Base-by-base conservation (phyloP, 345 rosid species). In the Xanthoceras sorbifolium region DNA sequence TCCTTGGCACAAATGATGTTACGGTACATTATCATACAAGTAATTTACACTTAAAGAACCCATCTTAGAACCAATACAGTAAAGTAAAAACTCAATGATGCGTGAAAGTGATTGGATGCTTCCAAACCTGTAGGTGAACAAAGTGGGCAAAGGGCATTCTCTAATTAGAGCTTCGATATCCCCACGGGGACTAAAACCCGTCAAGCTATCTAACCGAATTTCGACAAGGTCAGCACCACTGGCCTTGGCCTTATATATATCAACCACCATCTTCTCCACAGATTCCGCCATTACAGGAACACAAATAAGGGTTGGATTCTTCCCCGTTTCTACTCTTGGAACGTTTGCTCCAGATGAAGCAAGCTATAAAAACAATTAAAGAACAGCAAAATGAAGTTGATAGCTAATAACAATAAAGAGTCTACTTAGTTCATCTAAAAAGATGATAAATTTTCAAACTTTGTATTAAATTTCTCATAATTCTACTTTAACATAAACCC, bases 181-280 rank as follows among this genome's bases (percentile, higher is more conserved):
- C 2, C 76, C 78, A 20, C 14, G 50, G 55, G 96, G 91, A 77
- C 69, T 75, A 73, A 91, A 88, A 22, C 36, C 76, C 61, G 84
- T 89, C 9, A 93, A 86, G 76, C 87, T 54, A 80, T 93, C 97
- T 85, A 95, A 82, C 76, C 99, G 85, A 75, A 95, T 87, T 80
- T 93, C 98, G 31, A 93, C 99, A 68, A 93, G 82, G 70, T 95
- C 99, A 52, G 94, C 99, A 40, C 96, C 92, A 69, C 79, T 67
- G 64, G 83, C 84, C 63, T 89, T 88, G 7, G 97, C 97, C 82
- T 85, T 89, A 55, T 40, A 74, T 36, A 86, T 74, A 59, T 82
- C 80, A 75, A 26, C 44, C 64, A 88, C 74, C 96, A 90, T 92
- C 83, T 84, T 77, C 29, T 87, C 86, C 4, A 87, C 64, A 0